phyloP scores from a whole-genome alignment of 495 filamentous ascomycete species.

The Aspergillus panamensis region DNA sequence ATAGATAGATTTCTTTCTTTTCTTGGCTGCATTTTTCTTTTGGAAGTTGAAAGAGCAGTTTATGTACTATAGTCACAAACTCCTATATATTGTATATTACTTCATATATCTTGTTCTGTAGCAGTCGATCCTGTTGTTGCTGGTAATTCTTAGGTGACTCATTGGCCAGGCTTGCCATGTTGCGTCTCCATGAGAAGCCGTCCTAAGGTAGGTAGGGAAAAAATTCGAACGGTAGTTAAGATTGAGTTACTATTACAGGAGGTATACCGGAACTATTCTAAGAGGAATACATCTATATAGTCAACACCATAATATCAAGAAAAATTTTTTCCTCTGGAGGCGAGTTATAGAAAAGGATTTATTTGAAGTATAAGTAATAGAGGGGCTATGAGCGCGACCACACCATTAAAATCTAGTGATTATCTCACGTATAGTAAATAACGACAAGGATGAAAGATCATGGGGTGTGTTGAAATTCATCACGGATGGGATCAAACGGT shows the following conservation, averaged over 20 bases:
- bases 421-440: neutral
- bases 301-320: no score
- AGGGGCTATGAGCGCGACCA: neutral
- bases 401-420: neutral
- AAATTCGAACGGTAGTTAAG: no score
- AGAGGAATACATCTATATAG: no score
- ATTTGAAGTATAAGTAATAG: neutral
- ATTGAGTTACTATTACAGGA: no score
- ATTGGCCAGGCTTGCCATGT: no score
- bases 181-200: no score
- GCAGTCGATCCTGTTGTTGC: neutral
- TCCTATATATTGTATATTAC: slow-evolving; percentile 15
- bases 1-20: slow-evolving; percentile 9
- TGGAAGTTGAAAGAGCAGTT: neutral
- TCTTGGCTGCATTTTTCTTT: neutral
- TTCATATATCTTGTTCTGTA: slow-evolving; percentile 7
- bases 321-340: no score
- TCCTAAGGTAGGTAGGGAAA: no score
- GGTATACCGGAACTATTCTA: no score
- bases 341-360: no score
- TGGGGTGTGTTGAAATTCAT: neutral
- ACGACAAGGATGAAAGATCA: neutral
- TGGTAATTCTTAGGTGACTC: no score
- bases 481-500: slow-evolving; percentile 2
- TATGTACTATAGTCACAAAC: slow-evolving; percentile 5